Conservation (phyloP, 1,284 basidiomycete genomes). For the Fomes fomentarius region DNA sequence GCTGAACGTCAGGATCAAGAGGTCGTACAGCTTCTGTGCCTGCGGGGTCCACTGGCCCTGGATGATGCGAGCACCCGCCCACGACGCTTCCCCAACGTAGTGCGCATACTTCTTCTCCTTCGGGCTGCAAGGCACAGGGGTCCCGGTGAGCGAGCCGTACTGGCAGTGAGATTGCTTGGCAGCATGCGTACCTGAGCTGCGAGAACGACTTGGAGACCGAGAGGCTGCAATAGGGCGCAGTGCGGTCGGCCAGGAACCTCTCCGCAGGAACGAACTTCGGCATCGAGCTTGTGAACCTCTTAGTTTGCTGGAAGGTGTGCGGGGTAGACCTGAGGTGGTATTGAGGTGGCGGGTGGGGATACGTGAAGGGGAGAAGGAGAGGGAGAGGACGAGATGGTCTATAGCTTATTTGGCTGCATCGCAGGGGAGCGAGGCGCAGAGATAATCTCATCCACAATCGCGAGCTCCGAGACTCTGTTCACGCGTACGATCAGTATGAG, state of each 20-base stretch:
- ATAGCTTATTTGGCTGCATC: constrained; percentile 5
- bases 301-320: constrained; percentile 3
- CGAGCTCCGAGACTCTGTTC: neutral
- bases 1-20: constrained; percentile 71
- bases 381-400: neutral
- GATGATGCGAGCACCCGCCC: constrained; percentile 83
- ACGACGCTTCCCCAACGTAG: constrained; percentile 67
- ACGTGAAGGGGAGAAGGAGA: neutral
- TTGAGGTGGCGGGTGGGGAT: too few species aligned
- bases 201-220: constrained; percentile 66
- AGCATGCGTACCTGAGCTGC: constrained; percentile 57
- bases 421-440: constrained; percentile 16
- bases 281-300: constrained; percentile 34
- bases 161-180: neutral
- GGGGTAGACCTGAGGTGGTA: neutral
- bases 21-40: constrained; percentile 63
- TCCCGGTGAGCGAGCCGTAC: neutral
- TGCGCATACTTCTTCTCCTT: constrained; percentile 81
- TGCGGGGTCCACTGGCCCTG: constrained; percentile 81
- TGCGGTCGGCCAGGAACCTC: constrained; percentile 70
- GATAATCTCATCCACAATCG: constrained; percentile 27
- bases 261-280: constrained; percentile 45
- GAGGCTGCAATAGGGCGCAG: constrained; percentile 69
- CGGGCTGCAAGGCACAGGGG: constrained; percentile 41
- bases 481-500: too few species aligned